Evolutionary conservation across 2,329 filamentous ascomycete species (phyloP).

Genomic region (Knoxdaviesia proteae): DNA sequence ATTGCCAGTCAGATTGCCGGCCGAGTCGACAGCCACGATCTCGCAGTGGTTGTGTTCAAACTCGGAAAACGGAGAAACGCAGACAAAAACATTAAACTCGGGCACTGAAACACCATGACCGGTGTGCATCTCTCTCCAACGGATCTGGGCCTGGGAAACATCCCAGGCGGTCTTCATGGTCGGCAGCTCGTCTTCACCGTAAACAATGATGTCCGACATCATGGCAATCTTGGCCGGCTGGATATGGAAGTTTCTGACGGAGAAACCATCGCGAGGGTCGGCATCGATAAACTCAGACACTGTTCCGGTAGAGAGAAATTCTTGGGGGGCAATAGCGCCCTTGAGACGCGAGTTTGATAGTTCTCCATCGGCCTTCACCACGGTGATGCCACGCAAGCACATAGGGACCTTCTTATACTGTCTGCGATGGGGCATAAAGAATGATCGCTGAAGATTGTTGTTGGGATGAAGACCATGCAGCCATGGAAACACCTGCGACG

Average conservation of each 20-base stretch:
- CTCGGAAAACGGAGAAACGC: constrained; percentile 38
- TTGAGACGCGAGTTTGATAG: constrained; percentile 57
- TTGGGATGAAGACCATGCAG: constrained; percentile 77
- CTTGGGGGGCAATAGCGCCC: constrained; percentile 64
- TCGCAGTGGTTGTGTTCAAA: constrained; percentile 52
- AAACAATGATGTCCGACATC: constrained; percentile 81
- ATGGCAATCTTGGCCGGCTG: constrained; percentile 75
- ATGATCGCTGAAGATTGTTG: constrained; percentile 76
- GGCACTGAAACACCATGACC: constrained; percentile 21
- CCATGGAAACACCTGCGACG: constrained; percentile 86
- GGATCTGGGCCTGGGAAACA: constrained; percentile 56
- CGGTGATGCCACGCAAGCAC: constrained; percentile 60
- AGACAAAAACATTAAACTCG: constrained; percentile 71
- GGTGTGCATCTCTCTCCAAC: constrained; percentile 45
- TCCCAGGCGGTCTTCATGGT: constrained; percentile 43
- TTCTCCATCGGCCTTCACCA: constrained; percentile 80
- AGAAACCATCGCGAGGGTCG: constrained; percentile 80
- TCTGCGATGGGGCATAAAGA: constrained; percentile 55
- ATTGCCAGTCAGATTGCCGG: constrained; percentile 50
- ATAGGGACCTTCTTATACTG: constrained; percentile 44
- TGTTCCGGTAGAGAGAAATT: constrained; percentile 40
- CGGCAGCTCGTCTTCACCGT: constrained; percentile 49
- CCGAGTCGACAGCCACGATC: constrained; percentile 55
- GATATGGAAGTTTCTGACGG: constrained; percentile 92
- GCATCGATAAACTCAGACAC: constrained; percentile 52